Evolutionary conservation across 345 rosid species (phyloP), one percentile per base, ranked within the genome.

Genomic region (Cardiospermum halicacabum): DNA sequence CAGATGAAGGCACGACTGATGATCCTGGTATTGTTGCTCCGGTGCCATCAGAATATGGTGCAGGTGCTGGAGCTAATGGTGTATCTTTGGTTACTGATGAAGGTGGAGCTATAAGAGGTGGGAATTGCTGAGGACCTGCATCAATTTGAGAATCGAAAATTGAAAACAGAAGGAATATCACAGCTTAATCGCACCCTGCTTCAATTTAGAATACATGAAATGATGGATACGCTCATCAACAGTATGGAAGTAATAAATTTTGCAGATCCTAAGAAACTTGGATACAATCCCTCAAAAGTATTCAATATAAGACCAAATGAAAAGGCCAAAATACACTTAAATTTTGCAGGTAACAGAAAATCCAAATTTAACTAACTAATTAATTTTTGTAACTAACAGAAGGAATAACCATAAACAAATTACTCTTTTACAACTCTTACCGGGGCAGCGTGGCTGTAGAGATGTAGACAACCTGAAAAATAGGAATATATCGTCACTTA

Each of bases 371-470:
- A n/a, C 49, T 43, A 9, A 25, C 32, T 34, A n/a, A 60, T 58
- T 42, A 4, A 22, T 36, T 15, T 7, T 30, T 30, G 18, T n/a
- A 15, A 16, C 28, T 60, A 22, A 21, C 16, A 72, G n/a, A n/a
- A n/a, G n/a, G n/a, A n/a, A n/a, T n/a, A n/a, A n/a, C n/a, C n/a
- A n/a, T n/a, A n/a, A n/a, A n/a, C n/a, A n/a, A n/a, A n/a, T n/a
- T n/a, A n/a, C n/a, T n/a, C n/a, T n/a, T n/a, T n/a, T n/a, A n/a
- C n/a, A n/a, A 71, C 60, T 55, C 72, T 71, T 70, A 93, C 98
- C 98, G 70, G 97, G 93, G 56, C 97, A 93, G 53, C 81, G 83
- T 11, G 98, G 98, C 74, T 86, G 94, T 50, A 93, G 97, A 67
- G 84, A 85, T 51, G 80, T 78, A 16, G 90, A 88, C 75, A 92